Evolutionary conservation across 2,329 filamentous ascomycete genomes (phyloP).

Genomic region (Fusarium tanahbumbuense): DNA sequence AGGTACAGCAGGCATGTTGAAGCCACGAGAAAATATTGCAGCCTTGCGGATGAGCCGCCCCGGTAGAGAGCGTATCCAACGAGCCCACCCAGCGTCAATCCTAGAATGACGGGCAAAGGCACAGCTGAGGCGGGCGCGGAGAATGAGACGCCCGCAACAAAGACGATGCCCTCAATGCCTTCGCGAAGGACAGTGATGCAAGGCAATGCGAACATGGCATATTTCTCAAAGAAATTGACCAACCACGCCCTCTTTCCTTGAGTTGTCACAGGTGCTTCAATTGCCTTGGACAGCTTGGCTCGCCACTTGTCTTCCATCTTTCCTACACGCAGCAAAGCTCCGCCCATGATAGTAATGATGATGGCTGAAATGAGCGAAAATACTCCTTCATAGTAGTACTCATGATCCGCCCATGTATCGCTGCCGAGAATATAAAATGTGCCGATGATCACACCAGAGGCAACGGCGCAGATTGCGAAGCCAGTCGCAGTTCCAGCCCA

Average conservation of each 20-base stretch:
- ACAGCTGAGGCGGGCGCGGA: conserved; percentile 79
- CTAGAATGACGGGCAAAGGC: conserved; percentile 79
- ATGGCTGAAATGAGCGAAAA: conserved; percentile 81
- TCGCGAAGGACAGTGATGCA: conserved; percentile 89
- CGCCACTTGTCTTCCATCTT: conserved; percentile 91
- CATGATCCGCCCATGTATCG: conserved; percentile 75
- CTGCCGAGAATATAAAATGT: conserved; percentile 76
- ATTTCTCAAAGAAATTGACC: conserved; percentile 78
- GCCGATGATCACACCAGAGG: conserved; percentile 76
- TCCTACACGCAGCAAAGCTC: conserved; percentile 81
- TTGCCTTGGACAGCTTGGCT: conserved; percentile 77
- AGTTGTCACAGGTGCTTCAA: conserved; percentile 64
- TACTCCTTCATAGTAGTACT: conserved; percentile 84
- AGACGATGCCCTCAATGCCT: conserved; percentile 89
- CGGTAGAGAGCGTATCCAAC: conserved; percentile 82
- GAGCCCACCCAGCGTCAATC: conserved; percentile 72
- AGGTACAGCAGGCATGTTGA: conserved; percentile 88
- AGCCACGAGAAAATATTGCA: conserved; percentile 81
- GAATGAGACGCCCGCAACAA: conserved; percentile 86
- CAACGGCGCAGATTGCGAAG: conserved; percentile 68
- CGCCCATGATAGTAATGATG: conserved; percentile 86
- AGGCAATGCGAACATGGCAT: conserved; percentile 86
- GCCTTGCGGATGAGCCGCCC: conserved; percentile 56
- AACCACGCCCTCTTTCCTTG: conserved; percentile 60
- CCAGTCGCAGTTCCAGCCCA: conserved; percentile 65